A percentile compares a stretch with the other conserved stretches of the same genome.
Conservation (phyloP, 257 asterid species). For the Solanum chilense region DNA sequence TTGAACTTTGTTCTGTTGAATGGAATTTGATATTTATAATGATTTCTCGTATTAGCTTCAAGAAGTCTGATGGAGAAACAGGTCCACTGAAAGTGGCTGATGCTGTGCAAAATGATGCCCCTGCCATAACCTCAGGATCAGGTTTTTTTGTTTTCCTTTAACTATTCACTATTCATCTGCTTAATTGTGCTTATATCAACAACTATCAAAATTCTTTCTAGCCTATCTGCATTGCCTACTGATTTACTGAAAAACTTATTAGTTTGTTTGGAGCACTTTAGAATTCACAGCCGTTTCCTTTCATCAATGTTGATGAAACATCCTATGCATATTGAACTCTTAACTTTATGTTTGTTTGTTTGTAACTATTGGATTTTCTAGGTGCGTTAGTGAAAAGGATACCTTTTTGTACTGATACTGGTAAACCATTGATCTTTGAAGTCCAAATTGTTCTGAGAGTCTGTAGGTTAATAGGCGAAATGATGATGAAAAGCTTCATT, state of each 20-base stretch:
- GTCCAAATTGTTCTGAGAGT: neutral
- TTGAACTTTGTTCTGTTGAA: neutral
- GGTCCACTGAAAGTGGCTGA: neutral
- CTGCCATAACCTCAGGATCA: neutral
- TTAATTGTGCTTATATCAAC: neutral
- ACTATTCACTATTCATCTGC: neutral
- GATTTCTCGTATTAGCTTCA: neutral
- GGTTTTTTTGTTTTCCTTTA: neutral
- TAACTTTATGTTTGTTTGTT: neutral
- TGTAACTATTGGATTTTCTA: neutral
- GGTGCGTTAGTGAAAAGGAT: neutral
- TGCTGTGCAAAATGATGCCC: neutral
- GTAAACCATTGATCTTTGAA: neutral
- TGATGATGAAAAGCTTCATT: neutral
- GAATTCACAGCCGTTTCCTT: neutral
- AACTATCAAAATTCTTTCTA: neutral
- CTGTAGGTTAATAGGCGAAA: neutral
- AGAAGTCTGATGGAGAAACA: conserved; percentile 11
- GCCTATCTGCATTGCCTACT: neutral
- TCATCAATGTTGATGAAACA: neutral
- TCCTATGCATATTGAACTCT: neutral
- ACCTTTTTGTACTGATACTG: neutral
- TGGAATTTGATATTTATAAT: neutral
- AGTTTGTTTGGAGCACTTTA: neutral
- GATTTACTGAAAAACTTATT: neutral